Evolutionary conservation across 192 early-diverging fungal genomes (phyloP).

Genomic region (Dissophora ornata): DNA sequence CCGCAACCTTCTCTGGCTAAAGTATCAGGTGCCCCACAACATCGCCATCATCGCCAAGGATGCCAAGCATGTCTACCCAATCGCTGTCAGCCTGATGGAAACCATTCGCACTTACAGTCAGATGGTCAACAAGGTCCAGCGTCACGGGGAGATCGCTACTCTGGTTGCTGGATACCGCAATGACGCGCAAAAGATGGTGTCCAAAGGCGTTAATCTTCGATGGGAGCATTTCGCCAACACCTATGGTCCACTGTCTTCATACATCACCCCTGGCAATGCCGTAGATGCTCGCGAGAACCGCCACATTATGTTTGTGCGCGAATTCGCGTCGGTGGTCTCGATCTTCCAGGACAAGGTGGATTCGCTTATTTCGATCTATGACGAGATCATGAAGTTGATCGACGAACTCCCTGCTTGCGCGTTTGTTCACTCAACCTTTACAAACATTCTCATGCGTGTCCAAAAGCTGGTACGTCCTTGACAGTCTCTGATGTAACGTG

Average conservation of each 20-base stretch:
- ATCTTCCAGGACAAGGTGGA: conserved; percentile 97
- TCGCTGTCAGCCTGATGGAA: conserved; percentile 96
- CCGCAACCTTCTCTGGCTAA: conserved; percentile 94
- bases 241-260: conserved; percentile 55
- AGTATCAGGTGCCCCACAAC: conserved; percentile 92
- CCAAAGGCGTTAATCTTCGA: conserved; percentile 78
- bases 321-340: conserved; percentile 89
- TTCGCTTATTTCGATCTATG: conserved; percentile 81
- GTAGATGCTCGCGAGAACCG: conserved; percentile 82
- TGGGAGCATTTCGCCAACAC: conserved; percentile 97
- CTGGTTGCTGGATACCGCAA: conserved; percentile 95
- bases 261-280: conserved; percentile 46
- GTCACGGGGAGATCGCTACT: conserved; percentile 76
- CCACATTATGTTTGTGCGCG: conserved; percentile 93
- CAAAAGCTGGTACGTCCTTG: conserved; percentile 78
- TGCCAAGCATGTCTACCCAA: conserved; percentile 97
- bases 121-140: conserved; percentile 81
- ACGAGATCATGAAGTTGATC: conserved; percentile 83
- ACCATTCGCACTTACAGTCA: conserved; percentile 94
- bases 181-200: conserved; percentile 90
- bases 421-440: conserved; percentile 77
- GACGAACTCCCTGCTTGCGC: conserved; percentile 86
- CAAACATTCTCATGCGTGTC: conserved; percentile 78
- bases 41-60: conserved; percentile 93
- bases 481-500: no score